phyloP scores from a whole-genome alignment of 768 basidiomycete genomes.

The Xerocomellus intermedius region DNA sequence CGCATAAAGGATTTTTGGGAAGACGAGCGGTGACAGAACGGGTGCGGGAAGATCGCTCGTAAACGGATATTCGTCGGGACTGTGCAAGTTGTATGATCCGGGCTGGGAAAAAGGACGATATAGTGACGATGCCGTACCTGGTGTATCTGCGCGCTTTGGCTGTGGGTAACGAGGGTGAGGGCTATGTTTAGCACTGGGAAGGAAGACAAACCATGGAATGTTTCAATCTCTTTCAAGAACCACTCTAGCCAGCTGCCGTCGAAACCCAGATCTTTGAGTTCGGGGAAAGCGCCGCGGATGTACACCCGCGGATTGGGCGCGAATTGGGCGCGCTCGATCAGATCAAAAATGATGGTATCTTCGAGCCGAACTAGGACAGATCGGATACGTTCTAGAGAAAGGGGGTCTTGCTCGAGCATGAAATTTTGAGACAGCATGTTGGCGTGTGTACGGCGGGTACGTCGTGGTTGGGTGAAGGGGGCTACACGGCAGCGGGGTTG shows the following conservation, averaged over 20 bases:
- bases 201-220: constrained; percentile 78
- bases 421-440: constrained; percentile 66
- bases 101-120: background rate
- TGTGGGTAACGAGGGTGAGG: constrained; percentile 31
- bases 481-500: background rate
- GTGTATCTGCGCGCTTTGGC: constrained; percentile 95
- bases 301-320: constrained; percentile 92
- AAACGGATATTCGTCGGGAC: constrained; percentile 99
- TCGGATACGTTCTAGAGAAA: constrained; percentile 86
- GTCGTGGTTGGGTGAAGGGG: constrained; percentile 11
- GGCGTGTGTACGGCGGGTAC: constrained; percentile 1
- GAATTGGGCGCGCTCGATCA: constrained; percentile 97
- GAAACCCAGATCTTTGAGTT: constrained; percentile 72
- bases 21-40: constrained; percentile 67
- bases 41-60: constrained; percentile 77
- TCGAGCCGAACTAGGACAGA: constrained; percentile 86
- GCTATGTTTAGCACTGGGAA: background rate
- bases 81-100: constrained; percentile 31
- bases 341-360: constrained; percentile 97
- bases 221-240: constrained; percentile 95
- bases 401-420: constrained; percentile 66
- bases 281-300: constrained; percentile 71
- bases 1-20: constrained; percentile 76
- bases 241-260: constrained; percentile 93
- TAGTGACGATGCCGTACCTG: constrained; percentile 49